Conservation (phyloP, 441 rosid genomes). For the Daphne laureola region DNA sequence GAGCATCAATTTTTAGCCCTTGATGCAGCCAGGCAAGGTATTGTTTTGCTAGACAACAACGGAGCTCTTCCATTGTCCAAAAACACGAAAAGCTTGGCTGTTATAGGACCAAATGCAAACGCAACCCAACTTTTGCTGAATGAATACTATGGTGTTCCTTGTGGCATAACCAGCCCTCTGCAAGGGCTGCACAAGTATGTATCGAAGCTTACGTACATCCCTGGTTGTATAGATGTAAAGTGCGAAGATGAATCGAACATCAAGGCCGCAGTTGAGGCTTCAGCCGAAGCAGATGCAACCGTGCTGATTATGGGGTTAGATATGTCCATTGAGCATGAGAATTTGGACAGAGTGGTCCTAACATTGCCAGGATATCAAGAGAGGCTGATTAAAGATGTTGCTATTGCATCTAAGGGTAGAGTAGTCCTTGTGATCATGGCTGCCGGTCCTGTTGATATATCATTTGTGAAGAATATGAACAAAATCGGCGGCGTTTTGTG, state of each 20-base stretch:
- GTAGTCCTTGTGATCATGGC: constrained; percentile 37
- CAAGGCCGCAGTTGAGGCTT: constrained; percentile 19
- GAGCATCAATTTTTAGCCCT: constrained; percentile 22
- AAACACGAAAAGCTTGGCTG: constrained; percentile 13
- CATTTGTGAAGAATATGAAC: constrained; percentile 20
- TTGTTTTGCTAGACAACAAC: constrained; percentile 23
- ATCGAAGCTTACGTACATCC: constrained; percentile 10
- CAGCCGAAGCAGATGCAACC: constrained; percentile 22
- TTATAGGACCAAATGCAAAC: constrained; percentile 28
- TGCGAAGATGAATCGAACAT: constrained; percentile 21
- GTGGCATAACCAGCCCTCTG: constrained; percentile 27
- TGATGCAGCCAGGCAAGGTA: constrained; percentile 29
- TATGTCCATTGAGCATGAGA: constrained; percentile 29
- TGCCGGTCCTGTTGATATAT: constrained; percentile 39
- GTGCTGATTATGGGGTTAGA: constrained; percentile 30
- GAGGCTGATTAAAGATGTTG: constrained; percentile 25
- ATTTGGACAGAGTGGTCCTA: constrained; percentile 31
- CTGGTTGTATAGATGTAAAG: constrained; percentile 26
- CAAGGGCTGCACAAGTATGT: constrained; percentile 27
- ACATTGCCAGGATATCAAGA: constrained; percentile 36
- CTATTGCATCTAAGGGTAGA: constrained; percentile 24
- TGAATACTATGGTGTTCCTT: constrained; percentile 32
- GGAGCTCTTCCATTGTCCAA: constrained; percentile 25
- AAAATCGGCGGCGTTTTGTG: constrained; percentile 34
- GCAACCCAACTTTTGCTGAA: constrained; percentile 23